Evolutionary conservation across 2,329 filamentous ascomycete species (phyloP), one percentile per base, ranked within the genome.

Genomic region (Diatrype stigma): DNA sequence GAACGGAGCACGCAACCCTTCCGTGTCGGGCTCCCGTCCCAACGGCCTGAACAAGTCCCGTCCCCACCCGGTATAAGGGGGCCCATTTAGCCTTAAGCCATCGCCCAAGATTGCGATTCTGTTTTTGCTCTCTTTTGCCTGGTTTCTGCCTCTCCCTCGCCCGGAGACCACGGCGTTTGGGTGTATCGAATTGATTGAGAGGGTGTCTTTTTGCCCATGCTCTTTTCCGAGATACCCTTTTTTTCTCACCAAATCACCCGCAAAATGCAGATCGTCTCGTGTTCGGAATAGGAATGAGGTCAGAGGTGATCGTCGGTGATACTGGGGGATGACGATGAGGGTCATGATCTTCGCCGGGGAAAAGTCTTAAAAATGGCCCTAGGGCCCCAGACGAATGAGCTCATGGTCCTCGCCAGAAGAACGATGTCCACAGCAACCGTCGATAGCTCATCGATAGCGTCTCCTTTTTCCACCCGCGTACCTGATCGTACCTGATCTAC

Each of bases 71-170:
- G 11, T 34, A 30, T 42, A 21, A 28, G 23, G n/a, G n/a, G n/a
- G n/a, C n/a, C n/a, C 17, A 44, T 45, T 58, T 56, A 58, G 49
- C 48, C 56, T 52, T 8, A 26, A 47, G 45, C 26, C 26, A 30
- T 30, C n/a, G 22, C 49, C 46, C 49, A 48, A 22, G 48, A 38
- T 46, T 49, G 40, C 47, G 51, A 49, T 38, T 45, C 42, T 40
- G 32, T 45, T 32, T 54, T 46, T 23, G 40, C 19, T 48, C 40
- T 28, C 34, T 46, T 48, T 46, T 49, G 48, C 42, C 50, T 37
- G 34, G 32, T 44, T 32, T 54, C 45, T 21, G 35, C 52, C 52
- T 40, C 48, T 21, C 42, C 56, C 50, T 28, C 46, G 47, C 49
- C 42, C 45, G n/a, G n/a, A n/a, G n/a, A n/a, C n/a, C n/a, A n/a